A percentile compares a stretch with the other conserved stretches of the same genome.
Conservation (phyloP, 2,329 filamentous ascomycete genomes). For the Aschersonia sp. region DNA sequence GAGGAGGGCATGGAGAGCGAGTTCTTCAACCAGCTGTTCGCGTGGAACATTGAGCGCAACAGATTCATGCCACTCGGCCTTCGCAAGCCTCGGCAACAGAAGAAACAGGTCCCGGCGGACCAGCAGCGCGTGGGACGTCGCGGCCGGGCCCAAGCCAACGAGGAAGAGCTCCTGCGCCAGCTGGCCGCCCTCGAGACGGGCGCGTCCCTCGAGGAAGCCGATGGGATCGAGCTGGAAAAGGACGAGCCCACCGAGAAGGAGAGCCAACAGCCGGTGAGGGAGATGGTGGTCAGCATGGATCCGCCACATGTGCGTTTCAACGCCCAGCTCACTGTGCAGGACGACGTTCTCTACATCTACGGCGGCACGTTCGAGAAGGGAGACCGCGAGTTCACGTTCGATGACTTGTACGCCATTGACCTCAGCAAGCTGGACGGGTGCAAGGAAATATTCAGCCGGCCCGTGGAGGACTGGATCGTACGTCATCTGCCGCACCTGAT, state of each 20-base stretch:
- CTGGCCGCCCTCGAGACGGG: slow-evolving; percentile 74
- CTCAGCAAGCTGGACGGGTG: slow-evolving; percentile 92
- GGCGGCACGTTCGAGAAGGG: slow-evolving; percentile 93
- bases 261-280: slow-evolving; percentile 32
- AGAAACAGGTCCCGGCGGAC: slow-evolving; percentile 38
- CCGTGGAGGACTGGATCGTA: slow-evolving; percentile 72
- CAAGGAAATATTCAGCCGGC: slow-evolving; percentile 75
- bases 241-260: slow-evolving; percentile 45
- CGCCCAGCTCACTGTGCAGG: slow-evolving; percentile 76
- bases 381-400: slow-evolving; percentile 89
- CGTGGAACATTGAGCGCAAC: slow-evolving; percentile 93
- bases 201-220: slow-evolving; percentile 40
- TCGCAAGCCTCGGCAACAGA: slow-evolving; percentile 51
- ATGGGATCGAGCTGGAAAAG: slow-evolving; percentile 33
- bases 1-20: slow-evolving; percentile 95
- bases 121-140: slow-evolving; percentile 45
- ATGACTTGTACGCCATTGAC: slow-evolving; percentile 86
- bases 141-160: slow-evolving; percentile 74
- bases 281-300: slow-evolving; percentile 59
- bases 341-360: slow-evolving; percentile 86
- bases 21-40: slow-evolving; percentile 85
- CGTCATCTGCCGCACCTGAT: slow-evolving; percentile 10
- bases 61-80: slow-evolving; percentile 78
- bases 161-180: slow-evolving; percentile 80
- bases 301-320: slow-evolving; percentile 88